Base-by-base conservation (phyloP, 2,329 filamentous ascomycete genomes). In the Aspergillus sp. region DNA sequence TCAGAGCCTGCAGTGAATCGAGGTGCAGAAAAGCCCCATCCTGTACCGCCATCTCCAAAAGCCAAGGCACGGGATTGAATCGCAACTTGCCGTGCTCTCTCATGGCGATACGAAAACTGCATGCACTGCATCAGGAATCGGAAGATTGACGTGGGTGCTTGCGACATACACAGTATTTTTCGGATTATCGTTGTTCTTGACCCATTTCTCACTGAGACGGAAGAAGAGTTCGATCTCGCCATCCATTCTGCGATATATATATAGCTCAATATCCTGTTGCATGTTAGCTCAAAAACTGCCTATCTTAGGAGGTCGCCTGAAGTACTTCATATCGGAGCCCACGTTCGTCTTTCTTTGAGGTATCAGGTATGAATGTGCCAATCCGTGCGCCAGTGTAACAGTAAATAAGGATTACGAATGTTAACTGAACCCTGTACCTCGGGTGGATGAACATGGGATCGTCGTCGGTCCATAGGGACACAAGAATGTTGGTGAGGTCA, bases 291-390 rank as follows among this genome's bases (percentile, higher is more conserved):
- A 52, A 41, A 47, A 11, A 40, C 4, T 5, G 31, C 38, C 19
- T 5, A 45, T 13, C 4, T 19, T 14, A 53, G 50, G n/a, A 45
- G 41, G 45, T 49, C 32, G 41, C 32, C 20, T 44, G 43, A 50
- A 47, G 32, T 55, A 55, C 53, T 52, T 55, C 20, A 34, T 55
- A 55, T 45, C 46, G 42, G 5, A 55, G 49, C 36, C 49, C 42
- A 49, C 46, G 43, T 25, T 49, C 29, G 21, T 55, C 53, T 49
- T 20, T 34, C 36, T 55, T 55, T 4, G 46, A 55, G 11, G 29
- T 55, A 42, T 55, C 46, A 21, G 53, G 53, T 55, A 55, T 52
- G 42, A 52, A 55, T 21, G 36, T 52, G 49, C 53, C 46, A 47
- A 55, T 55, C 17, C 53, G 49, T 5, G 50, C 50, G 5, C 49